Evolutionary conservation across 2,329 filamentous ascomycete species (phyloP).

Genomic region (Monilinia aucupariae): DNA sequence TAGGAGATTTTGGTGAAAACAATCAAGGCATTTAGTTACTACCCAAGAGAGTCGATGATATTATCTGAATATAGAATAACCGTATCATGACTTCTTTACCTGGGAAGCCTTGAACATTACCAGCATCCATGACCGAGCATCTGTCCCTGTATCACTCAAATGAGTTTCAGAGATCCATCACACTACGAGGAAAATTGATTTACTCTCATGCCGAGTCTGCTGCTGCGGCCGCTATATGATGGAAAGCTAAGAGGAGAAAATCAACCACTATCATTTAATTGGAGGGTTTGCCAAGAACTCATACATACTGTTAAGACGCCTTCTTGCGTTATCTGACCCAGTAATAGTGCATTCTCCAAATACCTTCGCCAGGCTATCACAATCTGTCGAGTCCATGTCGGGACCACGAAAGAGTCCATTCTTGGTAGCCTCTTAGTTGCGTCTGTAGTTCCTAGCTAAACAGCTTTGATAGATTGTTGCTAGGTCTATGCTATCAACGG

Average conservation of each 20-base stretch:
- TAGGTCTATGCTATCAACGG: neutral
- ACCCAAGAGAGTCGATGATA: neutral
- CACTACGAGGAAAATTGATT: too few species aligned
- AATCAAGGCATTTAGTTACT: neutral
- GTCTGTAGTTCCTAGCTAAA: neutral
- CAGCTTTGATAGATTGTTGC: neutral
- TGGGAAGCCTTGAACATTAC: neutral
- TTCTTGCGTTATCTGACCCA: too few species aligned
- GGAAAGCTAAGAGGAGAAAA: neutral
- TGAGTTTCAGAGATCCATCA: neutral
- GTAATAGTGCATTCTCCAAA: neutral
- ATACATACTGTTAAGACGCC: neutral
- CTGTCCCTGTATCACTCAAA: too few species aligned
- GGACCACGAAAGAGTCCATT: neutral
- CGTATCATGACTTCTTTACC: neutral
- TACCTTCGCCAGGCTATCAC: neutral
- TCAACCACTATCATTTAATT: too few species aligned
- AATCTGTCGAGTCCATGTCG: neutral
- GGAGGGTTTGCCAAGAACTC: accelerated
- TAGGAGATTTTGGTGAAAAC: too few species aligned
- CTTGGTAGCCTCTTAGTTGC: neutral
- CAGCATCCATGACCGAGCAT: too few species aligned
- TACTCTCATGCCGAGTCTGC: neutral
- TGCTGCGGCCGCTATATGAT: neutral
- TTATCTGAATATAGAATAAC: neutral